phyloP scores from a whole-genome alignment of 2,329 filamentous ascomycete species.

The Fonsecaea pugnacius region DNA sequence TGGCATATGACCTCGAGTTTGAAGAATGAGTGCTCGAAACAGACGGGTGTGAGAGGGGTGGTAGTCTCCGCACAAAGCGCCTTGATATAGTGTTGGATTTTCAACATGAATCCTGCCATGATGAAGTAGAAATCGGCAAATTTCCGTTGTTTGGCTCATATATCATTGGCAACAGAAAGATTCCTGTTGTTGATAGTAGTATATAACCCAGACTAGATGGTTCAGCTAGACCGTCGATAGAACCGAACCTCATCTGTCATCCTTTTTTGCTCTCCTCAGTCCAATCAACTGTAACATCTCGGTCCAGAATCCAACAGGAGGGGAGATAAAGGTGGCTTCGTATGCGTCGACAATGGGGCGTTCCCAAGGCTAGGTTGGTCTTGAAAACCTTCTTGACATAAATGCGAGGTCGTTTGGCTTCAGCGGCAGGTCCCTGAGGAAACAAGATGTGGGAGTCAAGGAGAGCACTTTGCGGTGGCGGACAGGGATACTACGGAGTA shows the following conservation, averaged over 20 bases:
- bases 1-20: slow-evolving; percentile 51
- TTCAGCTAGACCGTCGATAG: too few relatives aligned
- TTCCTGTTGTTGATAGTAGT: too few relatives aligned
- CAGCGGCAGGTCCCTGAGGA: too few relatives aligned
- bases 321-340: slow-evolving; percentile 56
- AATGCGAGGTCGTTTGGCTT: too few relatives aligned
- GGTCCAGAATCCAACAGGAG: slow-evolving; percentile 45
- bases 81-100: neutral
- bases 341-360: slow-evolving; percentile 64
- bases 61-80: neutral
- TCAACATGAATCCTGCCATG: neutral
- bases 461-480: too few relatives aligned
- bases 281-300: slow-evolving; percentile 36
- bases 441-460: too few relatives aligned
- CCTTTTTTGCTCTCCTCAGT: slow-evolving; percentile 23
- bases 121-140: neutral
- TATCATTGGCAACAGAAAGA: neutral
- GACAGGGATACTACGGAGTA: too few relatives aligned
- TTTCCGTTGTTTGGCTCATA: too few relatives aligned
- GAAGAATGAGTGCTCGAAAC: slow-evolving; percentile 23
- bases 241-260: slow-evolving; percentile 20
- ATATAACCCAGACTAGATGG: too few relatives aligned
- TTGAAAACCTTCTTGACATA: too few relatives aligned
- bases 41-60: neutral
- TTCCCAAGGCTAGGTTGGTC: slow-evolving; percentile 65